A percentile compares a stretch with the other conserved stretches of the same genome.
Evolutionary conservation across 148 eudicot genomes (phyloP).

Genomic region (Limonium bicolor): DNA sequence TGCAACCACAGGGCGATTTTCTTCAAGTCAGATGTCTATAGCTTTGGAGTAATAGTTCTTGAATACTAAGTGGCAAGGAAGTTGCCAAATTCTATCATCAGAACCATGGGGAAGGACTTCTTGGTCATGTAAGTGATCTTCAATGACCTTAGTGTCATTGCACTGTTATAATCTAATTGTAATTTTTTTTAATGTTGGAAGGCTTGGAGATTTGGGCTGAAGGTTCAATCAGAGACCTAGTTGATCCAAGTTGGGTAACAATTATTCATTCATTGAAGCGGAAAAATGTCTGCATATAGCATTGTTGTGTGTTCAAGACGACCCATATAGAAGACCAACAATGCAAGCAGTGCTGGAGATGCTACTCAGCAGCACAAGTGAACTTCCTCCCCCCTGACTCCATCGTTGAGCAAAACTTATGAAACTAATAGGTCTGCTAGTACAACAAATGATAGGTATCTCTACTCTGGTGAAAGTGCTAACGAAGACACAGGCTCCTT

Average conservation of each 20-base stretch:
- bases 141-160: neutral
- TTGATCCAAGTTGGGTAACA: neutral
- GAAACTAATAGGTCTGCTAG: too few species aligned
- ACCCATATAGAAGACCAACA: neutral
- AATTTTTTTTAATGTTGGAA: neutral
- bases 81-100: neutral
- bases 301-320: neutral
- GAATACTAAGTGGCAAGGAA: neutral
- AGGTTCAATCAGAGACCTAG: neutral
- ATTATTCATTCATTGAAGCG: neutral
- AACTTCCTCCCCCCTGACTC: neutral
- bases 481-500: too few species aligned
- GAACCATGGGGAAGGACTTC: neutral
- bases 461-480: too few species aligned
- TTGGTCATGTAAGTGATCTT: neutral
- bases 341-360: neutral
- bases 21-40: slow-evolving; percentile 1
- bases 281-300: neutral
- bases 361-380: neutral
- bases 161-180: neutral
- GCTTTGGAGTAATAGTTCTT: neutral
- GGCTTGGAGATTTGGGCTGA: neutral
- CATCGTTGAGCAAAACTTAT: too few species aligned
- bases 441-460: too few species aligned
- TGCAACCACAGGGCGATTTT: neutral